Evolutionary conservation across 148 eudicot species (phyloP).

Genomic region (Heliamphora exappendiculata): DNA sequence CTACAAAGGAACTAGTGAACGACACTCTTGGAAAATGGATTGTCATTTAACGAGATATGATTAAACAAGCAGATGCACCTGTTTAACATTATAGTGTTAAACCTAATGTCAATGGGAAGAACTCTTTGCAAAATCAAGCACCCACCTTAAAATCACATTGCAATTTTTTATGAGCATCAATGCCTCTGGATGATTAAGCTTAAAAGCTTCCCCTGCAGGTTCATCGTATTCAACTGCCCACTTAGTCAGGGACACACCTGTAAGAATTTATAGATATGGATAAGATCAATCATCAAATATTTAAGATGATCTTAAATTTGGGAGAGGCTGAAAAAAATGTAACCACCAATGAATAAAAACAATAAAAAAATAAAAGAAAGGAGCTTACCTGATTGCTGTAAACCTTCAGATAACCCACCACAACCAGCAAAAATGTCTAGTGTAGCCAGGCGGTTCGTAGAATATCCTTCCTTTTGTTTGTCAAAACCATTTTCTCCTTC

Average conservation of each 20-base stretch:
- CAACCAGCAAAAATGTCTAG: conserved; percentile 98
- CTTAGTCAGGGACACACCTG: conserved; percentile 80
- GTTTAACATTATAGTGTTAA: neutral
- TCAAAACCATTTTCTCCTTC: conserved; percentile 51
- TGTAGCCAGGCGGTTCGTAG: conserved; percentile 39
- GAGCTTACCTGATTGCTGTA: conserved; percentile 66
- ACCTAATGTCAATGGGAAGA: neutral
- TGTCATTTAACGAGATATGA: neutral
- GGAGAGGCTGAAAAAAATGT: neutral
- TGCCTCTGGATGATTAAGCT: conserved; percentile 78
- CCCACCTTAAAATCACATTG: conserved; percentile 84
- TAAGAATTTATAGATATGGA: conserved; percentile 11
- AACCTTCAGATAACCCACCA: conserved; percentile 96
- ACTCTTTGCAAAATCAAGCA: neutral
- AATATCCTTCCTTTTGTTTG: conserved; percentile 20
- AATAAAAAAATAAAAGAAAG: neutral
- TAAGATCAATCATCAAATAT: conserved; percentile 4
- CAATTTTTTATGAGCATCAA: conserved; percentile 70
- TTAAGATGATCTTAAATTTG: neutral
- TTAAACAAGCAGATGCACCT: neutral
- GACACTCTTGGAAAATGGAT: neutral
- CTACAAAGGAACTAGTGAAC: neutral
- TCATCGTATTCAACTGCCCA: conserved; percentile 99
- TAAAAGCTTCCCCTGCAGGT: conserved; percentile 93
- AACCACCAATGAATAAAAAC: too few species aligned